phyloP scores from a whole-genome alignment of 2,329 filamentous ascomycete genomes.

The Davidsoniella australis region DNA sequence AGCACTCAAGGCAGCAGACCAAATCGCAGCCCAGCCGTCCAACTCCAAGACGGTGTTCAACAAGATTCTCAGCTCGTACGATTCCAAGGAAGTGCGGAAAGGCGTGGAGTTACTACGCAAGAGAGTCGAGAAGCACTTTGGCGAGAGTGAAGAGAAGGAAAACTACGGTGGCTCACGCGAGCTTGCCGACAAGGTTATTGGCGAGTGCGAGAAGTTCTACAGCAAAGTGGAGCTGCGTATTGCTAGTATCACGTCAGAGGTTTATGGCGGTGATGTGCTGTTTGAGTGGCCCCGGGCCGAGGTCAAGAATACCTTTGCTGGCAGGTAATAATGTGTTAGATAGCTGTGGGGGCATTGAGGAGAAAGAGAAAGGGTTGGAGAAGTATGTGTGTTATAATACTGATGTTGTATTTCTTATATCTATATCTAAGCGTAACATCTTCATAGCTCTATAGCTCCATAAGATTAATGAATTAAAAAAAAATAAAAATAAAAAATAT shows the following conservation, averaged over 20 bases:
- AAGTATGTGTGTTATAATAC: neutral
- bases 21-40: conserved; percentile 63
- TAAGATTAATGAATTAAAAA: no score
- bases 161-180: conserved; percentile 47
- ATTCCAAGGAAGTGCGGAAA: conserved; percentile 69
- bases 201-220: conserved; percentile 47
- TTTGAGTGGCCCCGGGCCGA: conserved; percentile 51
- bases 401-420: neutral
- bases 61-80: conserved; percentile 67
- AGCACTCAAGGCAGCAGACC: conserved; percentile 38
- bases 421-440: no score
- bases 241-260: conserved; percentile 39
- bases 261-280: conserved; percentile 46
- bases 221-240: conserved; percentile 44
- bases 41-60: conserved; percentile 72
- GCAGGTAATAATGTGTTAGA: conserved; percentile 1
- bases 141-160: conserved; percentile 73
- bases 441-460: no score
- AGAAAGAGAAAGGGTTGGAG: neutral
- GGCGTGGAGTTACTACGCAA: conserved; percentile 83
- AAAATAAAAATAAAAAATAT: no score
- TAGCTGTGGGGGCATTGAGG: neutral
- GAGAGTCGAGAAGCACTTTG: conserved; percentile 93
- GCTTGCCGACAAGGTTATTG: conserved; percentile 39
- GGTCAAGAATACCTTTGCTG: conserved; percentile 39